phyloP scores from a whole-genome alignment of 148 eudicot genomes.

The Simmondsia chinensis region DNA sequence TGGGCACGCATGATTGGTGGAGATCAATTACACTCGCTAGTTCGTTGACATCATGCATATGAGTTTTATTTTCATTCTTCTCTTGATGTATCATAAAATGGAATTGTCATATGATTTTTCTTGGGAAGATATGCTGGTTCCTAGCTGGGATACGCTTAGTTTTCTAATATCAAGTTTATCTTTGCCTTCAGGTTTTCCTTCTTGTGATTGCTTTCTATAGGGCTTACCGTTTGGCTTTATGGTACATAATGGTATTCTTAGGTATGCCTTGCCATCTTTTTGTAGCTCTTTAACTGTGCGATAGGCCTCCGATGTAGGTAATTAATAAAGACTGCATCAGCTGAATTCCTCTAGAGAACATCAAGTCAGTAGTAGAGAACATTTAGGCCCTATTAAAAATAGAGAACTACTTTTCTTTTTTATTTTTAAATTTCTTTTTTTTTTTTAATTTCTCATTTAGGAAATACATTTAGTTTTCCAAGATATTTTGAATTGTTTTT shows the following conservation, averaged over 20 bases:
- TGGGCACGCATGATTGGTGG: no score
- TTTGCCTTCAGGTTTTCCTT: conserved; percentile 63
- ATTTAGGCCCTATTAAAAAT: no score
- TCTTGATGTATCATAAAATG: not conserved
- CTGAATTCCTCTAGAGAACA: no score
- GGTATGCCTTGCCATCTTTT: conserved; percentile 42
- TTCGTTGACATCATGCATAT: not conserved
- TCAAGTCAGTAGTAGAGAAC: no score
- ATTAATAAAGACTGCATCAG: not conserved
- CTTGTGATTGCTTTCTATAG: conserved; percentile 55
- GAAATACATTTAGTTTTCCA: no score
- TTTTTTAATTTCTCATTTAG: no score
- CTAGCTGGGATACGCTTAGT: no score
- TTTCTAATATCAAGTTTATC: conserved; percentile 18
- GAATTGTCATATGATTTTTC: no score
- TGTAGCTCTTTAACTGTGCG: not conserved
- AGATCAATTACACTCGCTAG: not conserved
- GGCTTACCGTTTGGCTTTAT: conserved; percentile 90
- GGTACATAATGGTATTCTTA: conserved; percentile 64
- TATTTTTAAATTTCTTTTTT: no score
- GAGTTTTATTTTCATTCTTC: not conserved
- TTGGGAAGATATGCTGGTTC: conserved; percentile 1
- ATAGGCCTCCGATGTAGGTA: not conserved
- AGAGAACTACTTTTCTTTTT: no score
- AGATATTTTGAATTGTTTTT: no score